phyloP scores from a whole-genome alignment of 345 rosid genomes.

The Linum lewisii region DNA sequence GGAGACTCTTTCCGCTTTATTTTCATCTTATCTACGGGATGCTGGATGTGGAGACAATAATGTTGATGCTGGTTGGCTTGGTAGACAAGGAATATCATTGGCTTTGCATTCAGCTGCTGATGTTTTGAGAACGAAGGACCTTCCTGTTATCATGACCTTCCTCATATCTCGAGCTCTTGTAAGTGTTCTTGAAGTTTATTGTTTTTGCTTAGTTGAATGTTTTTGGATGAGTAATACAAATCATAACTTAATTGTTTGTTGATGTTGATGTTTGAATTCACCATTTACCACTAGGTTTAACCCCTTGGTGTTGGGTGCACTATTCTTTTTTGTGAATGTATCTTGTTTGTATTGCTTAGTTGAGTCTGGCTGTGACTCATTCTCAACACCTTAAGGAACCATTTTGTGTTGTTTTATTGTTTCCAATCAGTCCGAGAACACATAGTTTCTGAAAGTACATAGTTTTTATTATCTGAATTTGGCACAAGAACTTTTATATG shows the following conservation, averaged over 20 bases:
- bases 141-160: constrained; percentile 94
- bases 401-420: too few relatives aligned
- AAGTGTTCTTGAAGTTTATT: constrained; percentile 10
- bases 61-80: constrained; percentile 83
- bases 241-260: not conserved
- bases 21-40: constrained; percentile 81
- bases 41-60: constrained; percentile 40
- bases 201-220: not conserved
- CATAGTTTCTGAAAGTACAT: too few relatives aligned
- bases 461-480: too few relatives aligned
- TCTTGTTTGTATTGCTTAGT: too few relatives aligned
- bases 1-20: constrained; percentile 82
- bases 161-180: constrained; percentile 95
- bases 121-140: constrained; percentile 84
- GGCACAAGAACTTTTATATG: too few relatives aligned
- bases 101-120: constrained; percentile 89
- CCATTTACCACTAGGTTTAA: not conserved
- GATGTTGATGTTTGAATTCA: not conserved
- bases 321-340: too few relatives aligned
- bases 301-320: not conserved
- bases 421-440: too few relatives aligned
- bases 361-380: too few relatives aligned
- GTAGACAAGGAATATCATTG: constrained; percentile 90
- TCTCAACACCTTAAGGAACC: too few relatives aligned
- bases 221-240: too few relatives aligned